Base-by-base conservation (phyloP, 2,329 filamentous ascomycete genomes). In the Penicillium sp. region DNA sequence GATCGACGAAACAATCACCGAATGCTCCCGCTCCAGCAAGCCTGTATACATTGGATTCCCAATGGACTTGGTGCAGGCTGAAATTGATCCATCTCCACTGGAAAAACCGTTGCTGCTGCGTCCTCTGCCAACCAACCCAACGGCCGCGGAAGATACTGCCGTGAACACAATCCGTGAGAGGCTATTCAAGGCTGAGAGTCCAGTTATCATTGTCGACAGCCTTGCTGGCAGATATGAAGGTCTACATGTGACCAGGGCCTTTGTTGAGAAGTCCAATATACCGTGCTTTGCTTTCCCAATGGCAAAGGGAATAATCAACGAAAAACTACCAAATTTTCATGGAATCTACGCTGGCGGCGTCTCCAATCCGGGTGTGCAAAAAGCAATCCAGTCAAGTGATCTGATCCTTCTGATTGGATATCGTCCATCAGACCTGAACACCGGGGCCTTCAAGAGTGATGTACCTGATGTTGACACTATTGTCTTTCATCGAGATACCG, bases 271-370 rank as follows among this genome's bases (percentile, higher is more conserved):
- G 75, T 89, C 89, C 0, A 79, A 84, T 7, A 78, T 95, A 2
- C 91, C 91, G 4, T 87, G 89, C 0, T 93, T 93, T 63, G 88
- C 90, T n/a, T 89, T 90, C 0, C 90, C 90, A 3, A 93, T 95
- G 88, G 91, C 90, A 33, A 96, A 95, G 77, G 84, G 90, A 14
- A 87, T 89, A 22, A 82, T 96, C 49, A 83, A 93, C 68, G 91
- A 96, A 73, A 83, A 82, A 4, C 81, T 88, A 27, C 77, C 81
- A 4, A 88, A 84, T 66, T 96, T 88, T 65, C 88, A 88, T 26
- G 91, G 91, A 56, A 88, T 96, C 2, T 95, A 95, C 71, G 87
- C 87, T 5, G 91, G 91, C 21, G 81, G 81, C 55, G 89, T 86
- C 35, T 90, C 87, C 26, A 82, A 86, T 45, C 81, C 83, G 1